Evolutionary conservation across 2,329 filamentous ascomycete species (phyloP).

Genomic region (Orbilia brochopaga): DNA sequence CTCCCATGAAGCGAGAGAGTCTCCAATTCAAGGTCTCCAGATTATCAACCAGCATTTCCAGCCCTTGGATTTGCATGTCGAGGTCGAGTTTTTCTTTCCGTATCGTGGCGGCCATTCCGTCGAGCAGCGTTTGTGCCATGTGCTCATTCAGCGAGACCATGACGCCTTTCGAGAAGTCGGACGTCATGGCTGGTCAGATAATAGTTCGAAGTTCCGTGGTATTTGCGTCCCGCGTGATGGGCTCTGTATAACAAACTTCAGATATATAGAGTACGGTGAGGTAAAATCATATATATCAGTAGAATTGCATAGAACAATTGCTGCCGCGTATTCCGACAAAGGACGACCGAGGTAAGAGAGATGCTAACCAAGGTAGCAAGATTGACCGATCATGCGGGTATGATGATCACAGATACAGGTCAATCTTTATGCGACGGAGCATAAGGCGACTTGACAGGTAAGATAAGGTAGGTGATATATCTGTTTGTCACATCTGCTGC

Average conservation of each 20-base stretch:
- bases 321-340: not conserved
- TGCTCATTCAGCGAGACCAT: constrained; percentile 47
- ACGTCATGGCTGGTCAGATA: constrained; percentile 25
- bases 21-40: constrained; percentile 35
- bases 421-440: not conserved
- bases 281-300: not conserved
- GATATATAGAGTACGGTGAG: not conserved
- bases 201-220: not conserved
- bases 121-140: constrained; percentile 43
- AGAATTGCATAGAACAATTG: not conserved
- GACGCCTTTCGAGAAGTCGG: constrained; percentile 40
- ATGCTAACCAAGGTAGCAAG: not conserved
- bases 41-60: constrained; percentile 44
- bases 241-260: not conserved
- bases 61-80: constrained; percentile 40
- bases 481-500: too few species aligned
- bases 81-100: constrained; percentile 35
- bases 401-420: not conserved
- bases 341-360: too few species aligned
- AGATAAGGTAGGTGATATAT: too few species aligned
- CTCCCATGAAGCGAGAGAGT: constrained; percentile 31
- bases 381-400: not conserved
- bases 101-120: constrained; percentile 42
- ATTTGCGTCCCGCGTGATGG: not conserved
- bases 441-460: not conserved